Conservation (phyloP, 2,329 filamentous ascomycete genomes). For the Volutella citrinella region DNA sequence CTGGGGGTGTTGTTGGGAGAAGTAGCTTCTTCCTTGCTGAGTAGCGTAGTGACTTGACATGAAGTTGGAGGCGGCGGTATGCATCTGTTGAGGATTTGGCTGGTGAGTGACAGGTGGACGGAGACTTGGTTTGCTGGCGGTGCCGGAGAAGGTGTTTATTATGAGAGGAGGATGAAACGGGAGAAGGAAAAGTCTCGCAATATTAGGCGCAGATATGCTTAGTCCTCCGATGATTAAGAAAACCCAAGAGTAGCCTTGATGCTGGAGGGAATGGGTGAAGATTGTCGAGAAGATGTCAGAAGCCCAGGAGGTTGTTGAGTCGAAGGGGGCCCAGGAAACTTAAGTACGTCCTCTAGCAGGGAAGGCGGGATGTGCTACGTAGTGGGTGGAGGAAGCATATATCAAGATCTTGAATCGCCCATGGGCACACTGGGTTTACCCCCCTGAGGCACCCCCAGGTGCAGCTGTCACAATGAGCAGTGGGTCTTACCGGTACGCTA, state of each 20-base stretch:
- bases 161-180: too few species aligned
- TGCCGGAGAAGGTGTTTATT: too few species aligned
- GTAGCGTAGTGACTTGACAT: constrained; percentile 26
- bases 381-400: constrained; percentile 21
- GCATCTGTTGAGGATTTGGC: too few species aligned
- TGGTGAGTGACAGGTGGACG: too few species aligned
- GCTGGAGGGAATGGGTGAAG: too few species aligned
- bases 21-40: constrained; percentile 24
- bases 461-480: constrained; percentile 27
- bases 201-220: constrained; percentile 2
- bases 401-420: constrained; percentile 27
- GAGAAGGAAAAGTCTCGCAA: constrained; percentile 1
- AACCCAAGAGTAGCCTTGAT: constrained; percentile 12
- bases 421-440: constrained; percentile 18
- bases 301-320: neutral
- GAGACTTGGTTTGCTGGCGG: too few species aligned
- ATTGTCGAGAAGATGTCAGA: neutral
- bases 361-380: constrained; percentile 26
- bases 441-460: constrained; percentile 18
- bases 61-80: constrained; percentile 24
- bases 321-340: constrained; percentile 17
- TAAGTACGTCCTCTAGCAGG: constrained; percentile 27
- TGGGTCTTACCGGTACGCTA: constrained; percentile 17
- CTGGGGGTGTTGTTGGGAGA: constrained; percentile 52
- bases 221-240: constrained; percentile 6